Evolutionary conservation across 441 rosid species (phyloP).

Genomic region (Jatropha multifida): DNA sequence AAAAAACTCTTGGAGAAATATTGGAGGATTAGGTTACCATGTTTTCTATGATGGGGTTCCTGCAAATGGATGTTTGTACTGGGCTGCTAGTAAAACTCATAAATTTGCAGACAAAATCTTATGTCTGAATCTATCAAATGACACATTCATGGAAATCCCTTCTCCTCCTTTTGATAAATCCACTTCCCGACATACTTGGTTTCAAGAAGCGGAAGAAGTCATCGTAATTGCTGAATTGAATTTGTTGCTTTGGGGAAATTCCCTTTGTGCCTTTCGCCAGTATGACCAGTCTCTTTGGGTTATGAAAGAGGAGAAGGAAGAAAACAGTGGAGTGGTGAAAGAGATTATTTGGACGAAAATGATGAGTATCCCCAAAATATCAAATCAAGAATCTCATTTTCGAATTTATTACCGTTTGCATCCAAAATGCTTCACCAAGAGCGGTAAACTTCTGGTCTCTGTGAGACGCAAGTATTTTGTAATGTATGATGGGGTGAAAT

Average conservation of each 20-base stretch:
- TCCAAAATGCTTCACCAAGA: slow-evolving; percentile 21
- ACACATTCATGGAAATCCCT: slow-evolving; percentile 15
- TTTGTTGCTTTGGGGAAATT: background rate
- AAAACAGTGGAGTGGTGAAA: background rate
- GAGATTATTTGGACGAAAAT: slow-evolving; percentile 7
- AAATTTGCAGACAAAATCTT: background rate
- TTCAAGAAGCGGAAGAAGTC: background rate
- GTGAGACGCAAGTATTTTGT: slow-evolving; percentile 4
- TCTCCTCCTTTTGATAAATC: slow-evolving; percentile 5
- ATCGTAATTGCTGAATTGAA: background rate
- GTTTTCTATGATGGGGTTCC: slow-evolving; percentile 15
- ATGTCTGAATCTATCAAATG: slow-evolving; percentile 10
- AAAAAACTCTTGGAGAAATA: slow-evolving; percentile 6
- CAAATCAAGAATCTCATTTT: background rate
- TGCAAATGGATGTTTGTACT: slow-evolving; percentile 16
- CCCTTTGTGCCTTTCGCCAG: slow-evolving; percentile 12
- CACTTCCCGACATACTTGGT: background rate
- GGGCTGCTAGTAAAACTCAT: slow-evolving; percentile 3
- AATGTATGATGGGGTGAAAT: slow-evolving; percentile 6
- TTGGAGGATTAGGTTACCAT: slow-evolving; percentile 10
- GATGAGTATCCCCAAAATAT: slow-evolving; percentile 13
- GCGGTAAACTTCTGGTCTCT: slow-evolving; percentile 14
- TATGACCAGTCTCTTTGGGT: slow-evolving; percentile 20
- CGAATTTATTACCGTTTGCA: background rate
- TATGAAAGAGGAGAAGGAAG: slow-evolving; percentile 6